A percentile compares a stretch with the other conserved stretches of the same genome.
Evolutionary conservation across 768 basidiomycete genomes (phyloP).

Genomic region (Macrolepiota fuliginosa): DNA sequence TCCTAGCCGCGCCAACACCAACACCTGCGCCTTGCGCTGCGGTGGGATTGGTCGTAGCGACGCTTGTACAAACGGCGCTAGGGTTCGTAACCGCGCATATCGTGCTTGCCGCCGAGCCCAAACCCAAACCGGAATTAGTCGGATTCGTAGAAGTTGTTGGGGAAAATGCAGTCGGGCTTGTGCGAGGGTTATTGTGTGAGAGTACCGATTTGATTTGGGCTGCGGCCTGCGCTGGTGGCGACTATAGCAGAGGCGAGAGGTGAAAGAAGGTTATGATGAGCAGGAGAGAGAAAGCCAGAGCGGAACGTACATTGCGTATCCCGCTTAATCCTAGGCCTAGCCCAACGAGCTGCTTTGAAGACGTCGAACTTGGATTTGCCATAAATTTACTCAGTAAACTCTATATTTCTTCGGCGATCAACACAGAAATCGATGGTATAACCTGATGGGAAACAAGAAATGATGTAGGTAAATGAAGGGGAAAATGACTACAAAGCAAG

Average conservation of each 20-base stretch:
- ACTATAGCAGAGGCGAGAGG: background rate
- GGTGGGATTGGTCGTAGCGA: no score
- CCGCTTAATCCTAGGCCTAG: background rate
- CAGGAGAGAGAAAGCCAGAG: background rate
- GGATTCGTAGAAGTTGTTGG: background rate
- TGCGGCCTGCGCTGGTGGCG: background rate
- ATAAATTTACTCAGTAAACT: no score
- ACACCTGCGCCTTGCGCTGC: background rate
- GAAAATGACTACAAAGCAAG: no score
- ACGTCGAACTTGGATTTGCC: background rate
- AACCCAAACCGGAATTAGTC: no score
- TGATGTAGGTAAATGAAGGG: no score
- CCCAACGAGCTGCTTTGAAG: background rate
- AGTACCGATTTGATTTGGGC: background rate
- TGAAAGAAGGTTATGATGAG: background rate
- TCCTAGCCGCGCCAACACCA: no score
- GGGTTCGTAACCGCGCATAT: background rate
- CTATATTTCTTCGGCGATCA: no score
- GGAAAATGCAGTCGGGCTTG: background rate
- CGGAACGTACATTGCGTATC: background rate
- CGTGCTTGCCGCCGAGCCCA: background rate
- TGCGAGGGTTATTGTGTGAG: background rate
- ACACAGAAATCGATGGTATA: no score
- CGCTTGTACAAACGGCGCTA: background rate
- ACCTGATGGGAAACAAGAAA: no score